Percentiles rank a stretch among this genome's conserved stretches.
phyloP scores from a whole-genome alignment of 2,329 filamentous ascomycete species.

The Ascosphaera pollenicola region DNA sequence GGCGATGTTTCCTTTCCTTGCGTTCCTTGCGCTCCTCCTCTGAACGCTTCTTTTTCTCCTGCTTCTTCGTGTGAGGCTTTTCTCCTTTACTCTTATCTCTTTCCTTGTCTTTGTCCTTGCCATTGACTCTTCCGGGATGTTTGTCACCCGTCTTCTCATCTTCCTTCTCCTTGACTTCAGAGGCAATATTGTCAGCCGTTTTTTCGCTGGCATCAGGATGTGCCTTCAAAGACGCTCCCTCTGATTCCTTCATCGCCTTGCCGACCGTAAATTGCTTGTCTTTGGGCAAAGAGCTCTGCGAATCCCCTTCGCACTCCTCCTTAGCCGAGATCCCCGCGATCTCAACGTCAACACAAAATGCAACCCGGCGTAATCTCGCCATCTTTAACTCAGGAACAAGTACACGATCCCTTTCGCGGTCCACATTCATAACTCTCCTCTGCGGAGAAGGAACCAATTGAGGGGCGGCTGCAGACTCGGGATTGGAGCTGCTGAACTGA shows the following conservation, averaged over 20 bases:
- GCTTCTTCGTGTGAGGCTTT: conserved; percentile 40
- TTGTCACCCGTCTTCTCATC: neutral
- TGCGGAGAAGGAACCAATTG: conserved; percentile 1
- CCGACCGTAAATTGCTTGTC: conserved; percentile 10
- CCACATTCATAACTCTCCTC: conserved; percentile 64
- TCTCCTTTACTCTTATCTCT: conserved; percentile 17
- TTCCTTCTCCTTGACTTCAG: conserved; percentile 1
- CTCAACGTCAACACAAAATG: conserved; percentile 94
- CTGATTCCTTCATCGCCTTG: conserved; percentile 32
- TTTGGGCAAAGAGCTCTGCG: conserved; percentile 8
- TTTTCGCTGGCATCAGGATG: conserved; percentile 27
- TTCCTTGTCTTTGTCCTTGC: conserved; percentile 11
- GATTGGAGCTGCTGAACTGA: neutral
- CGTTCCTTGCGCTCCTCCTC: conserved; percentile 83
- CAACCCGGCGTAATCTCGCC: conserved; percentile 63
- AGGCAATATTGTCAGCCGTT: conserved; percentile 2
- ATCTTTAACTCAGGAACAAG: conserved; percentile 57
- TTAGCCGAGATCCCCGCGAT: conserved; percentile 77
- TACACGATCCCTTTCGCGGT: conserved; percentile 58
- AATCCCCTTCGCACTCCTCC: conserved; percentile 33
- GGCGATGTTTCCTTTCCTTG: conserved; percentile 67
- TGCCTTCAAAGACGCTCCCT: conserved; percentile 52
- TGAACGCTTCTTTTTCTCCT: conserved; percentile 88
- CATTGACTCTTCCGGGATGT: conserved; percentile 1
- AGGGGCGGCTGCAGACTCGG: neutral